Conservation (phyloP, 352 stramenopile genomes). For the Pythium brachiatum region DNA sequence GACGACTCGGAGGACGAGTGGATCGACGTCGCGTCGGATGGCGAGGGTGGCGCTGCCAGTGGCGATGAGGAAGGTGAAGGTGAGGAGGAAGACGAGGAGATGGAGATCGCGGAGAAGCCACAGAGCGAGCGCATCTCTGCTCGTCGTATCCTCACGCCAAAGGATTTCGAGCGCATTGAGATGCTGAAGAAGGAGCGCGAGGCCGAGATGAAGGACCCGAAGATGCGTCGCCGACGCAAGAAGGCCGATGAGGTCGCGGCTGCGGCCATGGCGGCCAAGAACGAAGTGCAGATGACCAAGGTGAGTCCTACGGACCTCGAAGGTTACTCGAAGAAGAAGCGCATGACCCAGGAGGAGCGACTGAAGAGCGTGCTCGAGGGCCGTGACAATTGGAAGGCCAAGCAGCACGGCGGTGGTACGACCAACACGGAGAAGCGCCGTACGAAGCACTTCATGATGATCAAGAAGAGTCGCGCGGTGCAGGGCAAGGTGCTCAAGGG, state of each 20-base stretch:
- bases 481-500: constrained; percentile 87
- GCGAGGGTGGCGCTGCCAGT: constrained; percentile 37
- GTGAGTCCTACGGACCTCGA: constrained; percentile 79
- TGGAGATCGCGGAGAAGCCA: constrained; percentile 25
- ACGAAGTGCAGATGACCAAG: constrained; percentile 51
- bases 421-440: constrained; percentile 98
- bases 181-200: constrained; percentile 89
- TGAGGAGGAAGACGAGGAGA: constrained; percentile 50
- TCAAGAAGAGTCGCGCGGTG: constrained; percentile 92
- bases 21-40: constrained; percentile 57
- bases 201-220: constrained; percentile 76
- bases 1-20: constrained; percentile 69
- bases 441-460: constrained; percentile 98
- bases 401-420: constrained; percentile 91
- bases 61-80: constrained; percentile 32
- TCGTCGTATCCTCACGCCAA: constrained; percentile 84
- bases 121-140: constrained; percentile 86
- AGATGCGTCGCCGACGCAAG: constrained; percentile 77
- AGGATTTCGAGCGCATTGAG: constrained; percentile 88
- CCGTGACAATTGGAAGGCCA: constrained; percentile 91
- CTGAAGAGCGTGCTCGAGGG: constrained; percentile 85
- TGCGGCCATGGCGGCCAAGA: constrained; percentile 25
- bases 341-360: constrained; percentile 82
- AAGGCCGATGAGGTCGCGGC: constrained; percentile 61
- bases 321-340: constrained; percentile 89